Evolutionary conservation across 768 basidiomycete genomes (phyloP).

Genomic region (Chalciporus sphaerocephalus): DNA sequence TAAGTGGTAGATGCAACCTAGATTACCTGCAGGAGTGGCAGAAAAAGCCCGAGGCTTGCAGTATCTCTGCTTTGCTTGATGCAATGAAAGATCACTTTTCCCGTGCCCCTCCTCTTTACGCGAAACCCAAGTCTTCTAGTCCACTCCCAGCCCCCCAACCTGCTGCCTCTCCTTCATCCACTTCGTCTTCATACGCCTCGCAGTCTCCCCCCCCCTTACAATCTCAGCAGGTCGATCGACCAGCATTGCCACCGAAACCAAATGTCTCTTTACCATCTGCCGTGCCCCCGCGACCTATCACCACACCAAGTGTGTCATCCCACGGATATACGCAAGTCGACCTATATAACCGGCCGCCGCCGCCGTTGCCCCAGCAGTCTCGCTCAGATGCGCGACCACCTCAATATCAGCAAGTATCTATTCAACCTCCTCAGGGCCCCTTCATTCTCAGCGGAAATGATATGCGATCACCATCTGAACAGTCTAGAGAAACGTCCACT

Average conservation of each 20-base stretch:
- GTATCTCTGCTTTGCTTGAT: slow-evolving; percentile 65
- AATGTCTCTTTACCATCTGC: slow-evolving; percentile 11
- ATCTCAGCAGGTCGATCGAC: slow-evolving; percentile 28
- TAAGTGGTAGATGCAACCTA: slow-evolving; percentile 67
- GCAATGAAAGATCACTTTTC: slow-evolving; percentile 83
- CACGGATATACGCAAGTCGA: slow-evolving; percentile 19
- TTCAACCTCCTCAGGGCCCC: slow-evolving; percentile 14
- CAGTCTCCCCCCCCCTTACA: slow-evolving; percentile 20
- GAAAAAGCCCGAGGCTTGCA: slow-evolving; percentile 82
- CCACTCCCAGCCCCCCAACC: slow-evolving; percentile 21
- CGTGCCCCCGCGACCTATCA: slow-evolving; percentile 17
- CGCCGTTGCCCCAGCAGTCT: slow-evolving; percentile 29
- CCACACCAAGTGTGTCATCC: slow-evolving; percentile 5
- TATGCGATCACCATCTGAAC: slow-evolving; percentile 17
- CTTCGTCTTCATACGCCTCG: slow-evolving; percentile 7
- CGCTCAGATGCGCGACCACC: slow-evolving; percentile 21
- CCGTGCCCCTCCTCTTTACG: slow-evolving; percentile 81
- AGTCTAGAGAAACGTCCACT: slow-evolving; percentile 18
- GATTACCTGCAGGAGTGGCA: slow-evolving; percentile 77
- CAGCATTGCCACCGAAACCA: slow-evolving; percentile 40
- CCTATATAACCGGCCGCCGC: slow-evolving; percentile 35
- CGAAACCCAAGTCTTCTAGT: slow-evolving; percentile 54
- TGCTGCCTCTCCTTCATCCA: slow-evolving; percentile 14
- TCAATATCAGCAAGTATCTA: slow-evolving; percentile 25
- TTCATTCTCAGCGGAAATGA: slow-evolving; percentile 17